Evolutionary conservation across 1,139 yeast genomes (phyloP).

Genomic region (Ogataea hybrid): DNA sequence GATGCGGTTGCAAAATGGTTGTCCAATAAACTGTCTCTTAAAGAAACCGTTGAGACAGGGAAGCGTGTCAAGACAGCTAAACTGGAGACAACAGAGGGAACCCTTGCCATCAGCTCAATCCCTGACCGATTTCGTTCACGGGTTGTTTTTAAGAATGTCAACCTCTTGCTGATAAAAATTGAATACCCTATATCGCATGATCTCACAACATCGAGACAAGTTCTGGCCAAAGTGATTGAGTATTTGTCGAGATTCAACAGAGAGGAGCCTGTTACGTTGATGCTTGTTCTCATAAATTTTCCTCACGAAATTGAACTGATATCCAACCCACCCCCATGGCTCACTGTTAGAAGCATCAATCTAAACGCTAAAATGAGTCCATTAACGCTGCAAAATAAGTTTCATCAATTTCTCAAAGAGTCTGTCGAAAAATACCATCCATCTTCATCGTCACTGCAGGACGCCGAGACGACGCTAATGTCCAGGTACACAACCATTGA

Average conservation of each 20-base stretch:
- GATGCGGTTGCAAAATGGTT: conserved; percentile 47
- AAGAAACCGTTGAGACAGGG: conserved; percentile 29
- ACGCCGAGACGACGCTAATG: conserved; percentile 16
- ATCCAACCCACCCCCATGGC: conserved; percentile 8
- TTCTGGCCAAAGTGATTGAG: conserved; percentile 40
- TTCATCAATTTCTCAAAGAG: not conserved
- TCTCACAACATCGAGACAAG: conserved; percentile 37
- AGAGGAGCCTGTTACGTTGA: conserved; percentile 25
- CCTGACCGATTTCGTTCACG: conserved; percentile 40
- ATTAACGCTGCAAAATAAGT: conserved; percentile 4
- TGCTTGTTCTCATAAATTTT: conserved; percentile 18
- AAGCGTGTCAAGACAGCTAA: conserved; percentile 17
- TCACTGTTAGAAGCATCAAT: conserved; percentile 1
- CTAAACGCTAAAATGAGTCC: conserved; percentile 4
- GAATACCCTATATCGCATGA: conserved; percentile 37
- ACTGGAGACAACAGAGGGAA: conserved; percentile 26
- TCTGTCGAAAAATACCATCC: not conserved
- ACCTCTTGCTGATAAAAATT: conserved; percentile 46
- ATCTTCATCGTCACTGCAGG: conserved; percentile 4
- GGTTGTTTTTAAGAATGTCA: conserved; percentile 38
- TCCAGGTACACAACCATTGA: conserved; percentile 17
- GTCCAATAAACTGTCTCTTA: conserved; percentile 39
- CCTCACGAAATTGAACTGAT: not conserved
- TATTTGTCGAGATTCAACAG: conserved; percentile 39
- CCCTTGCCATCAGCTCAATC: conserved; percentile 36